These are phyloP conservation scores for Trichoderma polysporum DNA, from an alignment of 2,329 filamentous ascomycete genomes.

Conservation along the genomic window DNA sequence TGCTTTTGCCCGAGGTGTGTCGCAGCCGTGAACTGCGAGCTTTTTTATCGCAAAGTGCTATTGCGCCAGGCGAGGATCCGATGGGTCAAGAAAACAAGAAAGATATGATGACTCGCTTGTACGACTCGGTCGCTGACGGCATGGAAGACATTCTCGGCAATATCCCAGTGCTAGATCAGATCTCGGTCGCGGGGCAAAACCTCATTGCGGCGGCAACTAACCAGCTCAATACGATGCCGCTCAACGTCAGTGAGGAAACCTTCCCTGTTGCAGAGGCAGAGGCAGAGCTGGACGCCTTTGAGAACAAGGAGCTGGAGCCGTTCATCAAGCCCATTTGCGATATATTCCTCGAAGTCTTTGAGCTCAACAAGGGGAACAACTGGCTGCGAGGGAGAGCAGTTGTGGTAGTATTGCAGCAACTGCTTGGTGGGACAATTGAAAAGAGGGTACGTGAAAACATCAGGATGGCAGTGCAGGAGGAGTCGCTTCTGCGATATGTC, in stretches of 20 bases:
- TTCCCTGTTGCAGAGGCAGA: slow-evolving; percentile 73
- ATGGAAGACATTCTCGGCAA: slow-evolving; percentile 98
- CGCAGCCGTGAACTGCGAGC: slow-evolving; percentile 87
- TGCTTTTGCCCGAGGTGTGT: slow-evolving; percentile 88
- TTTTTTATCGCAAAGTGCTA: slow-evolving; percentile 86
- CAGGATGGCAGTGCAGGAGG: slow-evolving; percentile 71
- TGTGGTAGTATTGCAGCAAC: slow-evolving; percentile 92
- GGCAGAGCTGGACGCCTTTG: slow-evolving; percentile 89
- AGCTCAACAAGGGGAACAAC: slow-evolving; percentile 91
- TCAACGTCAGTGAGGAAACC: slow-evolving; percentile 52
- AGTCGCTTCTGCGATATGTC: slow-evolving; percentile 75
- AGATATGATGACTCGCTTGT: slow-evolving; percentile 91
- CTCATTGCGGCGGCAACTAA: slow-evolving; percentile 74
- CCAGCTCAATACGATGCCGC: slow-evolving; percentile 58
- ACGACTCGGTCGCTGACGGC: slow-evolving; percentile 94
- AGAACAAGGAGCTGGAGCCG: slow-evolving; percentile 83
- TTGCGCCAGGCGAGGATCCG: slow-evolving; percentile 60
- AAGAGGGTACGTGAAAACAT: slow-evolving; percentile 88
- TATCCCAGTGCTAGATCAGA: slow-evolving; percentile 90
- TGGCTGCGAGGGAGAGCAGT: slow-evolving; percentile 96
- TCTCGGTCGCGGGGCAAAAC: slow-evolving; percentile 89
- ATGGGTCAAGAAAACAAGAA: slow-evolving; percentile 65
- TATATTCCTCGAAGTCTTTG: slow-evolving; percentile 93
- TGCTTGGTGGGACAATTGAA: slow-evolving; percentile 94
- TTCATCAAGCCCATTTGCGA: slow-evolving; percentile 99